Evolutionary conservation across 108 stramenopile genomes (phyloP).

Genomic region (Parmales sp.): DNA sequence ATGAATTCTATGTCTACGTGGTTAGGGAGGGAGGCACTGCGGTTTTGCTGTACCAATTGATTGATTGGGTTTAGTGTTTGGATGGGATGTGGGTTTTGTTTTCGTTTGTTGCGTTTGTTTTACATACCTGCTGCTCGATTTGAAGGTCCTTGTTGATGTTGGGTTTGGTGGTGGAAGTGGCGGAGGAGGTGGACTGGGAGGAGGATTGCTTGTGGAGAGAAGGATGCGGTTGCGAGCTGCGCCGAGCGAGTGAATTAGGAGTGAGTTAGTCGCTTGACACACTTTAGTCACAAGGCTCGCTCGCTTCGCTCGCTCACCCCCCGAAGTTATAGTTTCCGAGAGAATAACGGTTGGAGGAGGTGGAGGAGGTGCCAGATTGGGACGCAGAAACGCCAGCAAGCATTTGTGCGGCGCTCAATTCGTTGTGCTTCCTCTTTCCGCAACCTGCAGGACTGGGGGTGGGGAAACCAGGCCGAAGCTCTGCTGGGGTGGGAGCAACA

Average conservation of each 20-base stretch:
- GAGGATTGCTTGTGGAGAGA: not conserved
- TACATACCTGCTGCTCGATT: no score
- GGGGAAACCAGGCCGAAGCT: not conserved
- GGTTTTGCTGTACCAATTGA: no score
- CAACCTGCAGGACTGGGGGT: constrained; percentile 67
- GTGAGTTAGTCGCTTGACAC: not conserved
- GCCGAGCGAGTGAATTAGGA: not conserved
- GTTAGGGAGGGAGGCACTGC: no score
- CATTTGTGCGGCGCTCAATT: constrained; percentile 74
- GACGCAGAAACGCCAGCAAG: constrained; percentile 49
- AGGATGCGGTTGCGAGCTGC: not conserved
- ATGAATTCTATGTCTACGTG: no score
- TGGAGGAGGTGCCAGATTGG: not conserved
- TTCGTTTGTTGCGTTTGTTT: not conserved
- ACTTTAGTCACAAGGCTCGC: not conserved
- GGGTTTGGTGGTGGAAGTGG: no score
- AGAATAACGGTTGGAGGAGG: not conserved
- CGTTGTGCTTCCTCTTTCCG: constrained; percentile 69
- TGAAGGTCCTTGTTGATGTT: no score
- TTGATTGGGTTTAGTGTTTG: no score
- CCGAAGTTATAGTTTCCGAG: not conserved
- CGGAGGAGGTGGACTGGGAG: not conserved
- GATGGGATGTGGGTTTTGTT: not conserved
- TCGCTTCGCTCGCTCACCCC: no score
- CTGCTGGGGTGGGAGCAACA: not conserved